Conservation (phyloP, 768 basidiomycete species). For the Rhodotorula babjevae region DNA sequence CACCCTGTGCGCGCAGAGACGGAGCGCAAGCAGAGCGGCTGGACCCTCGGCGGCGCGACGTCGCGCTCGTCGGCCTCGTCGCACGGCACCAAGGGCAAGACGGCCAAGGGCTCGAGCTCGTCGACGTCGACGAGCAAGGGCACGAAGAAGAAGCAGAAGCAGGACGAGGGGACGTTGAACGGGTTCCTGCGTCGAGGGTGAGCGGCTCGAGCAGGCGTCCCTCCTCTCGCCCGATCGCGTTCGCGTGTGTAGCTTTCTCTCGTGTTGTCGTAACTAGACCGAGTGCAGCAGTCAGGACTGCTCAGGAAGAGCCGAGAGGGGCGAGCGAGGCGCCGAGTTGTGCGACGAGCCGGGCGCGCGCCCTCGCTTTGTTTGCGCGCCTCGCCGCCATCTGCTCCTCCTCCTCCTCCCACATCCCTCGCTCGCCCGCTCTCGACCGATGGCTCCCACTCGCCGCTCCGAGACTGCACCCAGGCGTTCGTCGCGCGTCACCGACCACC, state of each 20-base stretch:
- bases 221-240: no score
- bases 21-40: conserved; percentile 3
- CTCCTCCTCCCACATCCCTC: not conserved
- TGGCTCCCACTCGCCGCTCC: conserved; percentile 11
- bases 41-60: not conserved
- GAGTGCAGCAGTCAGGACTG: no score
- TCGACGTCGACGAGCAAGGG: not conserved
- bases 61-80: not conserved
- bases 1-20: not conserved
- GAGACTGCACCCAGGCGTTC: conserved; percentile 16
- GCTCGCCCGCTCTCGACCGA: not conserved
- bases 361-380: not conserved
- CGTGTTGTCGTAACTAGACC: not conserved
- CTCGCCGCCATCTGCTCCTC: not conserved
- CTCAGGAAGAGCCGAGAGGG: no score
- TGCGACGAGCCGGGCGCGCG: no score
- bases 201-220: no score
- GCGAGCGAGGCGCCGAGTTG: no score
- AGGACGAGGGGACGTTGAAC: not conserved
- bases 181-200: not conserved
- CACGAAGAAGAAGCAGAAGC: not conserved
- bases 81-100: not conserved
- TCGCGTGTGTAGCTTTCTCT: not conserved
- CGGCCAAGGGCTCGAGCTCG: not conserved
- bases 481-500: not conserved